Evolutionary conservation across 169 alveolate species (phyloP).

Genomic region (Ichthyophthirius multifiliis): DNA sequence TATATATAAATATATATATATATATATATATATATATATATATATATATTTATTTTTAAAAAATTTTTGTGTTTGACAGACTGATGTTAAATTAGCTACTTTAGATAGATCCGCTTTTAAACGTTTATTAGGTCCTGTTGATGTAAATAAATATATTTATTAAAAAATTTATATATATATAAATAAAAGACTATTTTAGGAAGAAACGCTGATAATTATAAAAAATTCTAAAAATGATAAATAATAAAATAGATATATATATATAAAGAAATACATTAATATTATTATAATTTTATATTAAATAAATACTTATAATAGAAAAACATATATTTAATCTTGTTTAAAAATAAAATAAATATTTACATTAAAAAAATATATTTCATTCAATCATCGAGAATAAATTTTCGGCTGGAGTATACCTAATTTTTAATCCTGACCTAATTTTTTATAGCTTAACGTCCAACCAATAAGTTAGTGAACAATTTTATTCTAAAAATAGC

Average conservation of each 20-base stretch:
- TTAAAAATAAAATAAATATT: not conserved
- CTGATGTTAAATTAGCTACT: constrained; percentile 81
- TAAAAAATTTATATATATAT: not conserved
- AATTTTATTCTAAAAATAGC: constrained; percentile 31
- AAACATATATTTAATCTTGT: no score
- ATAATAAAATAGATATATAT: not conserved
- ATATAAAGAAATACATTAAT: no score
- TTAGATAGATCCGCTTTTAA: constrained; percentile 94
- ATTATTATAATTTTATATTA: no score
- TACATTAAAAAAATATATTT: not conserved
- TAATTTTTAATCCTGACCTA: constrained; percentile 27
- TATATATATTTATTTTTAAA: not conserved
- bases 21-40: not conserved
- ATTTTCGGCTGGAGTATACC: constrained; percentile 24
- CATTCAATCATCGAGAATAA: not conserved
- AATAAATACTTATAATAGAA: no score
- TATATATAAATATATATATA: no score
- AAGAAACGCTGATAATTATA: not conserved
- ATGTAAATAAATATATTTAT: constrained; percentile 62
- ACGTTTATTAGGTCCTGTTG: constrained; percentile 95
- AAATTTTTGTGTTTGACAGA: not conserved
- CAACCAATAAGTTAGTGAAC: constrained; percentile 41
- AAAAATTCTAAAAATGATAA: not conserved
- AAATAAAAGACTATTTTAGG: not conserved
- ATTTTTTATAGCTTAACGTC: constrained; percentile 17